Percentiles rank a stretch among this genome's conserved stretches.
phyloP scores from a whole-genome alignment of 495 filamentous ascomycete genomes.

The Gamarada debralockiae region DNA sequence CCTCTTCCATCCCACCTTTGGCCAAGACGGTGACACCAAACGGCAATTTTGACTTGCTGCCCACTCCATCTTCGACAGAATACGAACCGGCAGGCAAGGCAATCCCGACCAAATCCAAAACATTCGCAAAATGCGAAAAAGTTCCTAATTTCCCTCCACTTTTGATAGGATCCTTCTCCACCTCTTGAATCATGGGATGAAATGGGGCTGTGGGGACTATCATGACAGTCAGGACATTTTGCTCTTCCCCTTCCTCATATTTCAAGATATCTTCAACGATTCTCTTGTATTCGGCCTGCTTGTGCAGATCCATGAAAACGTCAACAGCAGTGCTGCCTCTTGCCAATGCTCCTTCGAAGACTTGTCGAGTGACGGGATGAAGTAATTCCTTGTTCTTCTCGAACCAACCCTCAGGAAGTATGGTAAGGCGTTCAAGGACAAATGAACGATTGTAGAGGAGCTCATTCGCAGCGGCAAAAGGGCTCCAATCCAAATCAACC shows the following conservation, averaged over 20 bases:
- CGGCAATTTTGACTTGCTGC: conserved; percentile 38
- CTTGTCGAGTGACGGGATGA: conserved; percentile 50
- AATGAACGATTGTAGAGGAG: conserved; percentile 55
- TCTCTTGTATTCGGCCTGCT: conserved; percentile 39
- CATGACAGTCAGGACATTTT: conserved; percentile 46
- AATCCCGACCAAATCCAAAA: conserved; percentile 57
- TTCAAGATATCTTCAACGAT: conserved; percentile 35
- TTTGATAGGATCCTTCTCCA: conserved; percentile 52
- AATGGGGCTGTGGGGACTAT: conserved; percentile 57
- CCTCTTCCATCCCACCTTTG: conserved; percentile 47
- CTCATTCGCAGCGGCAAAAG: conserved; percentile 51
- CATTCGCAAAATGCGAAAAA: conserved; percentile 64
- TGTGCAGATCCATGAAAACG: conserved; percentile 48
- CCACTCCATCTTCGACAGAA: conserved; percentile 17
- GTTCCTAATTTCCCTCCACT: conserved; percentile 50
- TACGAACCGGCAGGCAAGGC: conserved; percentile 48
- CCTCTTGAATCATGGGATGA: conserved; percentile 54
- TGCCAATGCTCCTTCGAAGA: conserved; percentile 43
- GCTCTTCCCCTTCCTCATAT: conserved; percentile 12
- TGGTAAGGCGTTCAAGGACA: conserved; percentile 48
- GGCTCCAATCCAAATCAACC: conserved; percentile 45
- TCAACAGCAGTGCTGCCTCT: conserved; percentile 45
- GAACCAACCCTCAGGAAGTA: conserved; percentile 22
- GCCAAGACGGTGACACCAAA: conserved; percentile 63
- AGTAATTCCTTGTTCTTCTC: conserved; percentile 27